Conservation (phyloP, 495 filamentous ascomycete species). For the Cudoniella acicularis region DNA sequence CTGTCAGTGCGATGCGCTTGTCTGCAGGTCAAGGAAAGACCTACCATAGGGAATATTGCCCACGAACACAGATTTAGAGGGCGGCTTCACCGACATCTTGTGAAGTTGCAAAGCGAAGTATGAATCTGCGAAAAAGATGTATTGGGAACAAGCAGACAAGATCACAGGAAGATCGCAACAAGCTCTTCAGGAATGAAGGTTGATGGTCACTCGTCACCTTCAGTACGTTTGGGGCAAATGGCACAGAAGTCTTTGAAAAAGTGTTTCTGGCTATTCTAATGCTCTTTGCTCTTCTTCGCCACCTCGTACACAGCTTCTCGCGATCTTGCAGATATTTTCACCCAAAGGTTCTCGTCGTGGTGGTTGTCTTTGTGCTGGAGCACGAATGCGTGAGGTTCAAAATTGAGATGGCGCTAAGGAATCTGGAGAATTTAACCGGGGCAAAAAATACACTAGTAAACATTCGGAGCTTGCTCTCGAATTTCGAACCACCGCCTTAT, state of each 20-base stretch:
- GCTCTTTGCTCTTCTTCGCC: conserved; percentile 6
- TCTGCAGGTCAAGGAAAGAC: background rate
- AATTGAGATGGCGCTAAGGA: background rate
- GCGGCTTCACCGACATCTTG: conserved; percentile 48
- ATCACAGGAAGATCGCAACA: conserved; percentile 13
- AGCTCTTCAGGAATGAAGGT: conserved; percentile 21
- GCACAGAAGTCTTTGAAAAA: conserved; percentile 30
- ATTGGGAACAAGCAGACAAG: conserved; percentile 5
- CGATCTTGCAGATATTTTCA: background rate
- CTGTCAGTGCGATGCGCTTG: conserved; percentile 18
- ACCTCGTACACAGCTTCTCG: conserved; percentile 1
- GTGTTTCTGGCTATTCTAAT: conserved; percentile 31
- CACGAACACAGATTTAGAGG: conserved; percentile 67
- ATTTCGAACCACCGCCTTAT: background rate
- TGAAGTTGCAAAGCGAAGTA: conserved; percentile 23
- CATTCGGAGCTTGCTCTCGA: conserved; percentile 9
- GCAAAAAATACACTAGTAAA: conserved; percentile 20
- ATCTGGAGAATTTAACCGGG: conserved; percentile 8
- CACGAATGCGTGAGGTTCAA: background rate
- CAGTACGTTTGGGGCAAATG: conserved; percentile 15
- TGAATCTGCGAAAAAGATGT: conserved; percentile 5
- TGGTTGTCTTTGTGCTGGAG: background rate
- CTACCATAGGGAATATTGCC: conserved; percentile 77
- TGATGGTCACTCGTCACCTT: conserved; percentile 26
- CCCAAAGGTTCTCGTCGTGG: background rate